Conservation (phyloP, 2,329 filamentous ascomycete species). For the Sporothrix phasma region DNA sequence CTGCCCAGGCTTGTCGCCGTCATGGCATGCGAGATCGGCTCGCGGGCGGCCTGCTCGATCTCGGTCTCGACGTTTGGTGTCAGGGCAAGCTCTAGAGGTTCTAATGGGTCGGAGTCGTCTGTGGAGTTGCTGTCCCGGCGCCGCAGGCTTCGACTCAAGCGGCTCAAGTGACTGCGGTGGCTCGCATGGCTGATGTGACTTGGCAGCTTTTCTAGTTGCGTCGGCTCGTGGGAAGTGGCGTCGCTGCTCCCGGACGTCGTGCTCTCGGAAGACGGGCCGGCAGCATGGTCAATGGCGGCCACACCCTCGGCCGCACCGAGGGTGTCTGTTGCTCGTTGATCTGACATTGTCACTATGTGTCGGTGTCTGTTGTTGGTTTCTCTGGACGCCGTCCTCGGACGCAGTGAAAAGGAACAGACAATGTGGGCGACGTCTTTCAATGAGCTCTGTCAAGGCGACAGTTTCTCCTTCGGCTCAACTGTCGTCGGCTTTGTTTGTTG, state of each 20-base stretch:
- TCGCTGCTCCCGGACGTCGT: conserved; percentile 1
- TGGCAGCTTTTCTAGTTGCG: background rate
- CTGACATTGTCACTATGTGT: background rate
- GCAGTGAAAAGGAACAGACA: background rate
- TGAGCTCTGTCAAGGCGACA: background rate
- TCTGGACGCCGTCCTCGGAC: background rate
- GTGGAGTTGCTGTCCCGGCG: conserved; percentile 10
- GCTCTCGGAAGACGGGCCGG: background rate
- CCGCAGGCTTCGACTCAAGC: background rate
- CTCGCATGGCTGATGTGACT: conserved; percentile 6
- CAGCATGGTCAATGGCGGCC: background rate
- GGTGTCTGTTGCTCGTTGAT: background rate
- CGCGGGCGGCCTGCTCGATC: conserved; percentile 20
- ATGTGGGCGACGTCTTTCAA: background rate
- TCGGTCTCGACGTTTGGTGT: conserved; percentile 17
- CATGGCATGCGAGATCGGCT: conserved; percentile 30
- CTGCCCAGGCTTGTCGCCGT: conserved; percentile 33
- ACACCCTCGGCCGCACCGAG: background rate
- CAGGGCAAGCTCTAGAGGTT: conserved; percentile 18
- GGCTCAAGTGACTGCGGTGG: background rate
- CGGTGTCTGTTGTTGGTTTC: background rate
- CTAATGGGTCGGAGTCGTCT: conserved; percentile 19
- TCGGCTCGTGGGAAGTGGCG: background rate
- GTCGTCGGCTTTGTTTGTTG: background rate
- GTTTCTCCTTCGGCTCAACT: background rate